Conservation (phyloP, 129 eudicot genomes). For the Flaveria brownii region DNA sequence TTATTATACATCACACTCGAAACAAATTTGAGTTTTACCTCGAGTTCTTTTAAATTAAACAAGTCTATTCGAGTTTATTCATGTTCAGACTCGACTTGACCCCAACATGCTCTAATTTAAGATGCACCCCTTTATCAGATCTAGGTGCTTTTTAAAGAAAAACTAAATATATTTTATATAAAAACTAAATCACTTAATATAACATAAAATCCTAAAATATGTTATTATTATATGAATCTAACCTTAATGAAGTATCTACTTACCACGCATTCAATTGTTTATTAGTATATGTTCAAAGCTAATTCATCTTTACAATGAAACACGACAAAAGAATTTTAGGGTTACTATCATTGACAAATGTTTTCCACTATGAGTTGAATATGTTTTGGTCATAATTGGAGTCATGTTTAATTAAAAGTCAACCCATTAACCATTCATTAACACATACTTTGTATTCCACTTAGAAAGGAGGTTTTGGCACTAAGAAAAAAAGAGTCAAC, state of each 20-base stretch:
- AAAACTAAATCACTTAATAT: neutral
- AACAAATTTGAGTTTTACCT: too few species aligned
- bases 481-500: constrained; percentile 23
- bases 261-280: neutral
- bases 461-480: constrained; percentile 17
- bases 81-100: too few species aligned
- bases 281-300: neutral
- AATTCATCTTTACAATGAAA: neutral
- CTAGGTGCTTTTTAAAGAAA: neutral
- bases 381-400: neutral
- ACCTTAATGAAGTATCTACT: neutral
- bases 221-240: neutral
- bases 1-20: too few species aligned
- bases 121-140: too few species aligned
- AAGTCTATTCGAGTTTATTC: too few species aligned
- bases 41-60: too few species aligned
- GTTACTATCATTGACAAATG: constrained; percentile 15
- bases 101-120: too few species aligned
- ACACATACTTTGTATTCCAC: constrained; percentile 28
- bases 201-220: neutral
- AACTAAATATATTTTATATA: neutral
- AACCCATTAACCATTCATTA: constrained; percentile 25
- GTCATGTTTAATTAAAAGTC: constrained; percentile 9
- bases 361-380: constrained; percentile 16
- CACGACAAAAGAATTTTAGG: neutral